These are phyloP conservation scores for Globisporangium barbulae DNA, from an alignment of 352 stramenopile genomes.

Conservation along the genomic window DNA sequence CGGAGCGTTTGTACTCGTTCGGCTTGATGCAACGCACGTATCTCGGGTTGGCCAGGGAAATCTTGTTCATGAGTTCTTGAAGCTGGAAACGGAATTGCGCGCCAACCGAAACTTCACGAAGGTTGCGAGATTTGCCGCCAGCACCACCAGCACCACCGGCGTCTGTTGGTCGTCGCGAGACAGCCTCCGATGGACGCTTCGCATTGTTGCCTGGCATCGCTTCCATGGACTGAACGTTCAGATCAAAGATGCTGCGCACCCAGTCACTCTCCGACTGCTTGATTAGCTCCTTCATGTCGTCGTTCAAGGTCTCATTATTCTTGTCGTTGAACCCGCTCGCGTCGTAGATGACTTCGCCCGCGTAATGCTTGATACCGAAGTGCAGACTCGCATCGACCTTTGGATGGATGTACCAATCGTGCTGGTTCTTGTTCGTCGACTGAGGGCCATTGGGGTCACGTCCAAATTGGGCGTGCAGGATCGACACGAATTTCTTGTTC, in stretches of 20 bases:
- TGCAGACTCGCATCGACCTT: conserved; percentile 89
- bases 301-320: conserved; percentile 97
- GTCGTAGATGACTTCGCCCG: conserved; percentile 96
- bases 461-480: conserved; percentile 83
- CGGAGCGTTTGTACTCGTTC: conserved; percentile 81
- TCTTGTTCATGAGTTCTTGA: conserved; percentile 88
- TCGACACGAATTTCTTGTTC: conserved; percentile 90
- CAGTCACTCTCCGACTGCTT: conserved; percentile 81
- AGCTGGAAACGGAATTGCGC: conserved; percentile 89
- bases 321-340: conserved; percentile 97
- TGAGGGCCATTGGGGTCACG: conserved; percentile 47
- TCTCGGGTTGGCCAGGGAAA: conserved; percentile 81
- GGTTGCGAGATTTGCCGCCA: conserved; percentile 72
- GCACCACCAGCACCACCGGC: conserved; percentile 29
- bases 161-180: conserved; percentile 59
- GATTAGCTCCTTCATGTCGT: conserved; percentile 92
- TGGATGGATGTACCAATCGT: conserved; percentile 88
- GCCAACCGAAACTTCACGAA: conserved; percentile 84
- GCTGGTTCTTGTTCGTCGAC: conserved; percentile 63
- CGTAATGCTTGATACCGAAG: conserved; percentile 90
- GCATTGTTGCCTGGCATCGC: conserved; percentile 67
- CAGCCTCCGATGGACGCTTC: conserved; percentile 56
- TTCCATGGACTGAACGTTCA: conserved; percentile 86
- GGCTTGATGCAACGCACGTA: conserved; percentile 90
- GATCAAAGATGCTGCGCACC: conserved; percentile 82